Evolutionary conservation across 2,329 filamentous ascomycete genomes (phyloP).

Genomic region (Fusarium tricinctum): DNA sequence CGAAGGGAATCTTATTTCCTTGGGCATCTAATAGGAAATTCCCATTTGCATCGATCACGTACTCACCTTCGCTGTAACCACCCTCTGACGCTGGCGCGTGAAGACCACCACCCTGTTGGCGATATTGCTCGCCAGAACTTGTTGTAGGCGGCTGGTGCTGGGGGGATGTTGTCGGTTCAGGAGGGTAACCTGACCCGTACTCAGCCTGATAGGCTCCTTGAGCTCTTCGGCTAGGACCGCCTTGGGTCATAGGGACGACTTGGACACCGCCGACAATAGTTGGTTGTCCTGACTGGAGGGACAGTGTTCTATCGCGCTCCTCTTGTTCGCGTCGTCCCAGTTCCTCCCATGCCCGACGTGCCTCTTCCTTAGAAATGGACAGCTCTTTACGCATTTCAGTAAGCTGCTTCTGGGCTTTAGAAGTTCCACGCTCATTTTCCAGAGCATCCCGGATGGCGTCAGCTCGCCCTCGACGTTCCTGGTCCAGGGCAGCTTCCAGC

Average conservation of each 20-base stretch:
- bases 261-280: slow-evolving; percentile 94
- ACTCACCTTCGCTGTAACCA: slow-evolving; percentile 79
- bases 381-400: slow-evolving; percentile 93
- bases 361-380: slow-evolving; percentile 95
- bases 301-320: slow-evolving; percentile 86
- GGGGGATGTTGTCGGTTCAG: slow-evolving; percentile 60
- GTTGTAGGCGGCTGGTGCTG: slow-evolving; percentile 56
- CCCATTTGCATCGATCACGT: slow-evolving; percentile 73
- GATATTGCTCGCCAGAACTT: slow-evolving; percentile 49
- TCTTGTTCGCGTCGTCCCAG: slow-evolving; percentile 93
- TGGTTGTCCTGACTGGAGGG: slow-evolving; percentile 88
- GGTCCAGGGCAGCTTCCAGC: slow-evolving; percentile 80
- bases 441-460: slow-evolving; percentile 77
- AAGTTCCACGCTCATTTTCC: slow-evolving; percentile 77
- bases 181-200: slow-evolving; percentile 51
- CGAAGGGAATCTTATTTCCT: slow-evolving; percentile 71
- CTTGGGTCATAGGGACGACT: slow-evolving; percentile 91
- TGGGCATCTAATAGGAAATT: slow-evolving; percentile 72
- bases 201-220: slow-evolving; percentile 50
- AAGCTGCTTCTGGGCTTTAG: slow-evolving; percentile 83
- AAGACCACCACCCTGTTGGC: slow-evolving; percentile 42
- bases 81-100: slow-evolving; percentile 65
- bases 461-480: slow-evolving; percentile 78
- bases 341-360: slow-evolving; percentile 96
- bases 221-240: slow-evolving; percentile 66